These are phyloP conservation scores for Ceratocystis cacaofunesta DNA, from an alignment of 2,329 filamentous ascomycete species.

Conservation along the genomic window DNA sequence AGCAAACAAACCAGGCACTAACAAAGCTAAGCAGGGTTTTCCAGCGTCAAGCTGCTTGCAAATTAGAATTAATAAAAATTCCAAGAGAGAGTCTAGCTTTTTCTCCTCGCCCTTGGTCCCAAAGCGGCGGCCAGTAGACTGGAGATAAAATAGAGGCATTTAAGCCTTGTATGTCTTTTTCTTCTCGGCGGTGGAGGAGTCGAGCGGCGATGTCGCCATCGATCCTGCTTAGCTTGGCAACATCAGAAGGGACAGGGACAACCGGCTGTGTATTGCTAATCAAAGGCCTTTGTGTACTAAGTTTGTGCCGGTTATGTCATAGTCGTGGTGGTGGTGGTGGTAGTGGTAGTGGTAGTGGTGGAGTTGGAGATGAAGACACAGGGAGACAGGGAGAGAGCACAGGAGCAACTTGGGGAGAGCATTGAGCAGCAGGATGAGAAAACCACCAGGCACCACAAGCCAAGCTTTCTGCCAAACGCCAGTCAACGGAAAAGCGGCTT, in stretches of 20 bases:
- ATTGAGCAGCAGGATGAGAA: background rate
- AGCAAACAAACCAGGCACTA: background rate
- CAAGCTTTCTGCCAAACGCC: constrained; percentile 4
- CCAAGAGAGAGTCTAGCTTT: too few species aligned
- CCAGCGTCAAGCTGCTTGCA: background rate
- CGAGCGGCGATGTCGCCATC: constrained; percentile 22
- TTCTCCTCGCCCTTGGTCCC: background rate
- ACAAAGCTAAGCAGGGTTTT: background rate
- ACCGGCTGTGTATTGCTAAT: too few species aligned
- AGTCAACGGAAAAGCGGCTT: background rate
- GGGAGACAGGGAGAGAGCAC: too few species aligned
- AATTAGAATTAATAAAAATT: background rate
- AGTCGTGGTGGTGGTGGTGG: too few species aligned
- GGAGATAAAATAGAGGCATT: constrained; percentile 1
- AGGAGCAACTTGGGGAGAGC: background rate
- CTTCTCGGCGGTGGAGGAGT: constrained; percentile 4
- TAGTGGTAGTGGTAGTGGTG: too few species aligned
- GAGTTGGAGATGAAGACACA: too few species aligned
- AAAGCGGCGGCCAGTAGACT: background rate
- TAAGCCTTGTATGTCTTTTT: background rate
- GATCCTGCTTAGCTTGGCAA: constrained; percentile 13
- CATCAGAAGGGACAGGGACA: background rate
- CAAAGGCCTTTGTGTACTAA: too few species aligned
- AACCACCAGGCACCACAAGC: background rate
- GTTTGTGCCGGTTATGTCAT: too few species aligned